phyloP scores from a whole-genome alignment of 768 basidiomycete species.

The Pleurotus sapidus region DNA sequence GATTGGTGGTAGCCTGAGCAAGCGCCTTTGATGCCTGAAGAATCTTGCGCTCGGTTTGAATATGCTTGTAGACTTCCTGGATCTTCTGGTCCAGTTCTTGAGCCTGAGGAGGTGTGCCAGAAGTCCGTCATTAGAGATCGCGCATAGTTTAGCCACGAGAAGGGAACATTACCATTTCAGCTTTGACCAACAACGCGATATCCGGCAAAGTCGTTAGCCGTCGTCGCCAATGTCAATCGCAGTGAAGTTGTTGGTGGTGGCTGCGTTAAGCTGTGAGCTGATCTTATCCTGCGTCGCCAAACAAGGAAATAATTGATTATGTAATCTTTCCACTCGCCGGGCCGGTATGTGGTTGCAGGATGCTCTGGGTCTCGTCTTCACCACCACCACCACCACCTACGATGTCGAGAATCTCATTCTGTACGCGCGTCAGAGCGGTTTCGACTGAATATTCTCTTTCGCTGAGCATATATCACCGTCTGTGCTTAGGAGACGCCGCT shows the following conservation, averaged over 20 bases:
- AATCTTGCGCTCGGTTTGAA: constrained; percentile 91
- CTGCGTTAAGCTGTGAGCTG: constrained; percentile 6
- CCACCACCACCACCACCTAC: neutral
- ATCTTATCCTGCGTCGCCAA: neutral
- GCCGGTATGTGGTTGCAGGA: too few relatives aligned
- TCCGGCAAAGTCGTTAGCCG: neutral
- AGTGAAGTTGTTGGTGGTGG: constrained; percentile 2
- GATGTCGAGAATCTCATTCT: constrained; percentile 29
- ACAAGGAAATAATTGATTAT: too few relatives aligned
- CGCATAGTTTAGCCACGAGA: too few relatives aligned
- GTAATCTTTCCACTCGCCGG: too few relatives aligned
- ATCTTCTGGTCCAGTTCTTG: constrained; percentile 90
- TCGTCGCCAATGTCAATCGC: neutral
- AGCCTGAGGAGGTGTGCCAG: constrained; percentile 28
- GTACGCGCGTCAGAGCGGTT: constrained; percentile 38
- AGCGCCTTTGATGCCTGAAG: constrained; percentile 80
- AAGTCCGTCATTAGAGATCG: too few relatives aligned
- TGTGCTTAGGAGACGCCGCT: constrained; percentile 29
- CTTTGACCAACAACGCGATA: neutral
- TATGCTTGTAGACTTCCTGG: constrained; percentile 84
- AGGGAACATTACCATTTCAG: constrained; percentile 12
- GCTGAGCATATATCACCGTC: constrained; percentile 44
- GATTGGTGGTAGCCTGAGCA: constrained; percentile 80
- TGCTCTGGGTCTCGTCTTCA: too few relatives aligned
- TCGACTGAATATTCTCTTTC: constrained; percentile 41